phyloP scores from a whole-genome alignment of 1,284 basidiomycete species.

The Thelephora terrestris region DNA sequence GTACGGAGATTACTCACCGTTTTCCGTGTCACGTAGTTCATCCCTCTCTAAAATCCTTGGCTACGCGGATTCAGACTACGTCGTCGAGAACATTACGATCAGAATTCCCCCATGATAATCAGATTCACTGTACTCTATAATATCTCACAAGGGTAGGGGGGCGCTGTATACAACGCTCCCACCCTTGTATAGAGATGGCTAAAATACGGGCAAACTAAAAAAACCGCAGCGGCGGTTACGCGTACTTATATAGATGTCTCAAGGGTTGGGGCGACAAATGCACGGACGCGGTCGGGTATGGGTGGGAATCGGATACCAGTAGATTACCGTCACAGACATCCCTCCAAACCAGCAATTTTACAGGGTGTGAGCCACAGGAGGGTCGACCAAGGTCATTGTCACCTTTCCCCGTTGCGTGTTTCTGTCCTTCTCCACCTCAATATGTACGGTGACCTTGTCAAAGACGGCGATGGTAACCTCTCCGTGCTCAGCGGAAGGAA shows the following conservation, averaged over 20 bases:
- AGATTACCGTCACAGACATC: too few species aligned
- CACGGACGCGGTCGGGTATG: too few species aligned
- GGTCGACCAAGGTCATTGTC: constrained; percentile 77
- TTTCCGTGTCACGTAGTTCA: constrained; percentile 39
- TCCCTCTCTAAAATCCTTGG: constrained; percentile 76
- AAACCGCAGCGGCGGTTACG: too few species aligned
- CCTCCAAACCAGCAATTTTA: constrained; percentile 12
- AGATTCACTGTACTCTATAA: too few species aligned
- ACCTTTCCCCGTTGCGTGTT: constrained; percentile 92
- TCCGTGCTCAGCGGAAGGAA: constrained; percentile 41
- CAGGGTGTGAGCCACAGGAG: constrained; percentile 46
- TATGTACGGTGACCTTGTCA: constrained; percentile 84
- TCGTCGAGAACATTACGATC: constrained; percentile 88
- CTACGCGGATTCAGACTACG: constrained; percentile 93
- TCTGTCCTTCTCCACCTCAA: constrained; percentile 90
- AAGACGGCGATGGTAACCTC: constrained; percentile 73
- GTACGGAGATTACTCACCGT: constrained; percentile 2
- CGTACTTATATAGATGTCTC: too few species aligned
- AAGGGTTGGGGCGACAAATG: too few species aligned
- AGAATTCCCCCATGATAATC: constrained; percentile 29
- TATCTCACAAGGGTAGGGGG: too few species aligned
- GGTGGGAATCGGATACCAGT: too few species aligned
- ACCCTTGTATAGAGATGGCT: too few species aligned
- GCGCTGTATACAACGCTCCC: too few species aligned
- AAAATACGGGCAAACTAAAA: too few species aligned